These are phyloP conservation scores for Apophysomyces trapeziformis DNA, from an alignment of 371 early-diverging fungal genomes.

Conservation along the genomic window DNA sequence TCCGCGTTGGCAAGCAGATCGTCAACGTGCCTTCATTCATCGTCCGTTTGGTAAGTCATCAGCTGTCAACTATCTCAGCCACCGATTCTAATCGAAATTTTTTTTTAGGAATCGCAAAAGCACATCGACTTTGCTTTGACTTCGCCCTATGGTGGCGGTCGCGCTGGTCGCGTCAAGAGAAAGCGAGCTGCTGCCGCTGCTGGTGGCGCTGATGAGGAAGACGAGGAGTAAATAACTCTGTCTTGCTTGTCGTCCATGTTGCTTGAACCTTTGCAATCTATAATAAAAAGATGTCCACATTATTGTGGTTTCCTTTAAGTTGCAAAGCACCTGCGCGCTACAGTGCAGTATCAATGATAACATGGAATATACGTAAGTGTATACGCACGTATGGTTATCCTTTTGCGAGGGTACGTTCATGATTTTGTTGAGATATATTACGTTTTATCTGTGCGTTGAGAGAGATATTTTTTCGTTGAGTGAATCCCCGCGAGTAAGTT, in stretches of 20 bases:
- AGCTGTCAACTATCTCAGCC: neutral
- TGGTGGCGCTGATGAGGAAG: slow-evolving; percentile 70
- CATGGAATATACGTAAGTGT: slow-evolving; percentile 18
- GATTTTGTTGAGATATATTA: neutral
- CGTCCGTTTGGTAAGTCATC: slow-evolving; percentile 75
- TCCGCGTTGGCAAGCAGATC: slow-evolving; percentile 98
- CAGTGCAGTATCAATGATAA: slow-evolving; percentile 35
- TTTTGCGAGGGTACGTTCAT: neutral
- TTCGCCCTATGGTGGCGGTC: slow-evolving; percentile 98
- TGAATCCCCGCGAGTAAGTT: no score
- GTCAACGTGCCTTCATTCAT: slow-evolving; percentile 97
- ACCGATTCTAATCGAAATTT: neutral
- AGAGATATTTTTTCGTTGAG: no score
- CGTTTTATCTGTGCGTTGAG: no score
- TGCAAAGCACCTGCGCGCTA: slow-evolving; percentile 55
- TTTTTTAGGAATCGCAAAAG: slow-evolving; percentile 83
- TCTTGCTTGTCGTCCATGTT: slow-evolving; percentile 15
- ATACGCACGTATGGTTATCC: neutral
- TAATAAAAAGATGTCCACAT: slow-evolving; percentile 38
- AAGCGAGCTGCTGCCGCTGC: slow-evolving; percentile 77
- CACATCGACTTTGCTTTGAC: slow-evolving; percentile 99
- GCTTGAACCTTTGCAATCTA: slow-evolving; percentile 56
- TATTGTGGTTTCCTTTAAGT: slow-evolving; percentile 28
- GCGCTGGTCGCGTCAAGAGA: slow-evolving; percentile 97
- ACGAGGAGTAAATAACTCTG: slow-evolving; percentile 65